Conservation (phyloP, 148 eudicot genomes). For the Amaranthus cruentus region DNA sequence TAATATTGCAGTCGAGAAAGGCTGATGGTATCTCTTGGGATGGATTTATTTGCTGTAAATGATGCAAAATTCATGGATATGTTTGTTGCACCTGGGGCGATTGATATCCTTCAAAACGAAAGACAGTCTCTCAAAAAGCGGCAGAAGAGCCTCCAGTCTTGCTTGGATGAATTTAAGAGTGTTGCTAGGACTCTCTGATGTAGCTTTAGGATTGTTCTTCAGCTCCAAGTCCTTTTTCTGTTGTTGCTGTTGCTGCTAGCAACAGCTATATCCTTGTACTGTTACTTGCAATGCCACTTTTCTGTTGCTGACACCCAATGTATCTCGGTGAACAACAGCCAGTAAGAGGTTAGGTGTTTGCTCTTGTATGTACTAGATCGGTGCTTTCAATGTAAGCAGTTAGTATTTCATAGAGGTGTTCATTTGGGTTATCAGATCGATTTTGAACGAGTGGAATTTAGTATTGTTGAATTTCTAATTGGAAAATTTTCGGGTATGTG, state of each 20-base stretch:
- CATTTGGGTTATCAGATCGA: no score
- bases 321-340: not conserved
- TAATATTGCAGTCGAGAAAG: slow-evolving; percentile 59
- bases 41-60: slow-evolving; percentile 83
- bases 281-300: not conserved
- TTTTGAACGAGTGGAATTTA: no score
- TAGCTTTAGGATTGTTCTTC: slow-evolving; percentile 5
- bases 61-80: slow-evolving; percentile 96
- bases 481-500: no score
- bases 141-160: slow-evolving; percentile 78
- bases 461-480: no score
- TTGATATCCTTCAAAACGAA: slow-evolving; percentile 73
- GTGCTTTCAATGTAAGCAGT: no score
- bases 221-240: not conserved
- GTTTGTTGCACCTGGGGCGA: slow-evolving; percentile 96
- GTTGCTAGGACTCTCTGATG: slow-evolving; percentile 68
- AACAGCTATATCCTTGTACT: slow-evolving; percentile 4
- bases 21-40: slow-evolving; percentile 73
- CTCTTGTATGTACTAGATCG: not conserved
- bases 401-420: no score
- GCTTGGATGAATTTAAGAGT: slow-evolving; percentile 82
- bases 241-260: not conserved
- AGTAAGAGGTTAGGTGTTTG: not conserved
- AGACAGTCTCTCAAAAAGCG: slow-evolving; percentile 77
- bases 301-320: slow-evolving; percentile 5